Percentiles rank a stretch among this genome's conserved stretches.
phyloP scores from a whole-genome alignment of 495 filamentous ascomycete species.

The Penicillium bialowiezense region DNA sequence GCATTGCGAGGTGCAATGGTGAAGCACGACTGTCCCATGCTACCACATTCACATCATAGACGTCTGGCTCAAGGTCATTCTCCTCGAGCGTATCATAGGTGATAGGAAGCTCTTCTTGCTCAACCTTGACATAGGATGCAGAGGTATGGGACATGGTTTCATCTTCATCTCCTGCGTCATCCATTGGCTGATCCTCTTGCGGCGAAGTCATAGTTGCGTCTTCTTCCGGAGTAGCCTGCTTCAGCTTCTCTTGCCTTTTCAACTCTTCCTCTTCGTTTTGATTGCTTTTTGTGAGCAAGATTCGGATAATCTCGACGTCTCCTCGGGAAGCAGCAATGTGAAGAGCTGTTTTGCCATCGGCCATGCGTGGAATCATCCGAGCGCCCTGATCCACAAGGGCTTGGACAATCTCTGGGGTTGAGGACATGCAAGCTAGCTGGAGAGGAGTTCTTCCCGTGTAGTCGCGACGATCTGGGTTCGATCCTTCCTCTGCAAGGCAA shows the following conservation, averaged over 20 bases:
- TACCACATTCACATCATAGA: constrained; percentile 71
- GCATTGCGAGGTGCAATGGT: constrained; percentile 73
- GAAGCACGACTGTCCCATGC: constrained; percentile 73
- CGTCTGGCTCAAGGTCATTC: constrained; percentile 64
- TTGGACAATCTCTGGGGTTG: constrained; percentile 66
- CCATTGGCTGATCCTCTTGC: constrained; percentile 27
- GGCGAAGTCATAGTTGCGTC: constrained; percentile 9
- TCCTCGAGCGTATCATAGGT: constrained; percentile 43
- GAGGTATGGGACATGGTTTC: constrained; percentile 38
- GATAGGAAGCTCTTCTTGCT: constrained; percentile 28
- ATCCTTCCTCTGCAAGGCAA: constrained; percentile 61
- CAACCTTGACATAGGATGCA: constrained; percentile 67
- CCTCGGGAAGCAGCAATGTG: constrained; percentile 74
- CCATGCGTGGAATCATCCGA: constrained; percentile 65
- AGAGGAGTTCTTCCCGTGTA: constrained; percentile 79
- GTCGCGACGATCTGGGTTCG: constrained; percentile 64
- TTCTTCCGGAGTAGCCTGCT: constrained; percentile 23
- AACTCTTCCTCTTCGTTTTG: constrained; percentile 66
- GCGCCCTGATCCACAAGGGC: constrained; percentile 69
- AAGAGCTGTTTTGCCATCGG: constrained; percentile 74
- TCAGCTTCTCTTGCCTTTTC: constrained; percentile 51
- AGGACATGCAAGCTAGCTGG: constrained; percentile 67
- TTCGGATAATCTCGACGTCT: constrained; percentile 61
- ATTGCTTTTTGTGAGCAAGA: constrained; percentile 66
- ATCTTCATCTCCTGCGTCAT: constrained; percentile 41